phyloP scores from a whole-genome alignment of 176 grass and related monocot genomes.

The Secale cereale region DNA sequence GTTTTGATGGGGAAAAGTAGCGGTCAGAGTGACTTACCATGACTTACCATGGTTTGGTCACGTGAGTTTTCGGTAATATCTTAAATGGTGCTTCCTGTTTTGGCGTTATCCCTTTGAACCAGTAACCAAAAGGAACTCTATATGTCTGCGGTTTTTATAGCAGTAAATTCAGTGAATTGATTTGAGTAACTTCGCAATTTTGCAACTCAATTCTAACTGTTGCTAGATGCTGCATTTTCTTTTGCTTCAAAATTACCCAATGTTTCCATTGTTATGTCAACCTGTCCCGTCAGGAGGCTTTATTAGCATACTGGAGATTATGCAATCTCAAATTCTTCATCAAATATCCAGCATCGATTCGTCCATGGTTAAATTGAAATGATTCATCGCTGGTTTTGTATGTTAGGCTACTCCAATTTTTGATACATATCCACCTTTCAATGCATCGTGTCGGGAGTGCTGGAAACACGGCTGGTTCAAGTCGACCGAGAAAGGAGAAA shows the following conservation, averaged over 20 bases:
- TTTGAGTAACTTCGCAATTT: neutral
- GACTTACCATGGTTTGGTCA: no score
- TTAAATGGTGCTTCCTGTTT: no score
- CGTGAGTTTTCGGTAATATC: no score
- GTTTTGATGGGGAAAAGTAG: neutral
- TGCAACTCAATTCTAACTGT: neutral
- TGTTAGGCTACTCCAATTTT: conserved; percentile 30
- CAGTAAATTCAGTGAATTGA: neutral
- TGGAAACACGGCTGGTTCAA: conserved; percentile 63
- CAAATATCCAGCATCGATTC: neutral
- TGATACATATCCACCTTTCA: conserved; percentile 39
- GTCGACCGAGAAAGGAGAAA: conserved; percentile 94
- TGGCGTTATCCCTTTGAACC: neutral
- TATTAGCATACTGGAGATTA: neutral
- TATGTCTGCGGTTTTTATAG: neutral
- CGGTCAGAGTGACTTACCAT: neutral
- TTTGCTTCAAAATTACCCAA: neutral
- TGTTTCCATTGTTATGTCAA: neutral
- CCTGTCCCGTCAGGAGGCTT: neutral
- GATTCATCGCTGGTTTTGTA: conserved; percentile 13
- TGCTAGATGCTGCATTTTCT: neutral
- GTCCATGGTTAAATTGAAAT: neutral
- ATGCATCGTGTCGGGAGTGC: conserved; percentile 98
- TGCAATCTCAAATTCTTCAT: neutral
- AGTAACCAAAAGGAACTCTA: neutral